phyloP scores from a whole-genome alignment of 2,329 filamentous ascomycete species.

The Ceratocystis destructans region DNA sequence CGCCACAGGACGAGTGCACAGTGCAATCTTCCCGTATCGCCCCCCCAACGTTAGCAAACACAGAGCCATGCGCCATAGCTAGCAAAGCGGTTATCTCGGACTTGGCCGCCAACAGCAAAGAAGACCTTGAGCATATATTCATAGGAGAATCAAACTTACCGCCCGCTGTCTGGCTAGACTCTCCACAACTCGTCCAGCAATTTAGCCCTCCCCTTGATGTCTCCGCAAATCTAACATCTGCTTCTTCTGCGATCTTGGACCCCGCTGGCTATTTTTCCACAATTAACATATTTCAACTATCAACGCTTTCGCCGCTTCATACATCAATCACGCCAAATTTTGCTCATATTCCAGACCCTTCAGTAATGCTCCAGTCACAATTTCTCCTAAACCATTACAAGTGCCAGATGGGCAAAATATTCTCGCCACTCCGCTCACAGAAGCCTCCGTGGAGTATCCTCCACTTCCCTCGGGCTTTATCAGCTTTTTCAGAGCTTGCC shows the following conservation, averaged over 20 bases:
- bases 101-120: neutral
- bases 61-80: neutral
- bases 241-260: neutral
- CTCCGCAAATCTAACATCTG: neutral
- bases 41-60: neutral
- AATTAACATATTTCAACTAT: neutral
- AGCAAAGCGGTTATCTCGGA: neutral
- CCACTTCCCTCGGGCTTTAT: constrained; percentile 28
- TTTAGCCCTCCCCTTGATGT: too few relatives aligned
- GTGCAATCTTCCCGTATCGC: neutral
- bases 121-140: neutral
- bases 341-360: neutral
- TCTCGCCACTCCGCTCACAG: constrained; percentile 28
- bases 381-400: constrained; percentile 29
- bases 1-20: neutral
- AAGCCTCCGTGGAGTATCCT: constrained; percentile 32
- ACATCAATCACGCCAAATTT: neutral
- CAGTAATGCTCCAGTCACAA: constrained; percentile 7
- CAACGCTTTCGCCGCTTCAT: neutral
- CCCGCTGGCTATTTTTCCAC: neutral
- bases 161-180: neutral
- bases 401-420: constrained; percentile 26
- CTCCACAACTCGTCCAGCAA: neutral
- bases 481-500: constrained; percentile 27
- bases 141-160: neutral